A percentile compares a stretch with the other conserved stretches of the same genome.
These are phyloP conservation scores for Poa annua DNA, from an alignment of 176 grass and related monocot species.

Conservation along the genomic window DNA sequence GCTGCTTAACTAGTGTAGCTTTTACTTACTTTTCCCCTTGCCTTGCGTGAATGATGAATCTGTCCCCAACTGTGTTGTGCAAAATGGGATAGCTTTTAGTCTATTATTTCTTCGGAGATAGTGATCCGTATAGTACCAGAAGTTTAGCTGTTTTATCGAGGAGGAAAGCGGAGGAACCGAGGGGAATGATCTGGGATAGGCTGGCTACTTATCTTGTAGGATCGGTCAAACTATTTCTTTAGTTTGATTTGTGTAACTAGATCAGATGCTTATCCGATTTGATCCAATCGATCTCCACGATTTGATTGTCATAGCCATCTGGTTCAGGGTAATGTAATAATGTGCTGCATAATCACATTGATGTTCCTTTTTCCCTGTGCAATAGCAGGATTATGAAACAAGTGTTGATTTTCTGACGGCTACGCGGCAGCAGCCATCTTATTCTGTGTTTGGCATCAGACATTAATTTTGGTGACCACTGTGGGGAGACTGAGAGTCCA, in stretches of 20 bases:
- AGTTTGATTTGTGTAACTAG: background rate
- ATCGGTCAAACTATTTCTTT: background rate
- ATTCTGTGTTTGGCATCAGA: constrained; percentile 54
- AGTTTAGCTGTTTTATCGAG: background rate
- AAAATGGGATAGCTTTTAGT: background rate
- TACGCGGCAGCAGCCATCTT: constrained; percentile 19
- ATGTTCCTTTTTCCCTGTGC: background rate
- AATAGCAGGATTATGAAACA: constrained; percentile 32
- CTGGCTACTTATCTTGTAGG: background rate
- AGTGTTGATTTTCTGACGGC: constrained; percentile 28
- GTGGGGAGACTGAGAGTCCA: constrained; percentile 59
- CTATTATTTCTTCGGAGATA: background rate
- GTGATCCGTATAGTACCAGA: background rate
- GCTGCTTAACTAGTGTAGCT: background rate
- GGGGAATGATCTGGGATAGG: background rate
- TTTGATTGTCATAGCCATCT: background rate
- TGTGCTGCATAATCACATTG: background rate
- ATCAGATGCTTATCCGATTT: background rate
- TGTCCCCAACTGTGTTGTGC: background rate
- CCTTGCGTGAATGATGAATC: background rate
- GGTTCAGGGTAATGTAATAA: background rate
- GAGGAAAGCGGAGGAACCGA: background rate
- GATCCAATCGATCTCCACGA: background rate
- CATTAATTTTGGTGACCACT: constrained; percentile 59
- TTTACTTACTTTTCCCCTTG: background rate